These are phyloP conservation scores for Lipomyces sp. DNA, from an alignment of 805 yeast species.

Conservation along the genomic window DNA sequence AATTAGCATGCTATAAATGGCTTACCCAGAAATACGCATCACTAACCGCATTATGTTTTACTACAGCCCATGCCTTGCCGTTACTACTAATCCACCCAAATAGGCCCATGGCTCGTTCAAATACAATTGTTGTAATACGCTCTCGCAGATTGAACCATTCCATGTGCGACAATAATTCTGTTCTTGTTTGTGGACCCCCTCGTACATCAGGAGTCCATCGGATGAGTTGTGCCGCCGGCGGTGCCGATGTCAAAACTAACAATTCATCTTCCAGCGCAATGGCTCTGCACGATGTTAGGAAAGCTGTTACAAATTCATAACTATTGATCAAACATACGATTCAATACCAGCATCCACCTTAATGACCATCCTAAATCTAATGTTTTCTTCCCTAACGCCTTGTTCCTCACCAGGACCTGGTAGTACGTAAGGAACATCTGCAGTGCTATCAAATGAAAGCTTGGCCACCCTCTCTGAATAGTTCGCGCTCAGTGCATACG, in stretches of 20 bases:
- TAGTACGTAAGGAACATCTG: slow-evolving; percentile 31
- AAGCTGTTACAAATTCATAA: neutral
- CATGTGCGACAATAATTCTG: slow-evolving; percentile 38
- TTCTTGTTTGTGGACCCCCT: slow-evolving; percentile 36
- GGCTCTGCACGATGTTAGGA: slow-evolving; percentile 21
- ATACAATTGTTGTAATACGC: slow-evolving; percentile 33
- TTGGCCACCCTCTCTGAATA: slow-evolving; percentile 17
- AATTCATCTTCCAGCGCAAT: slow-evolving; percentile 36
- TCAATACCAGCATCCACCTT: slow-evolving; percentile 44
- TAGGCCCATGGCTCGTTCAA: slow-evolving; percentile 45
- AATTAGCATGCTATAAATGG: neutral
- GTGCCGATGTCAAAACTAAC: slow-evolving; percentile 31
- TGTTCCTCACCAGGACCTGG: slow-evolving; percentile 51
- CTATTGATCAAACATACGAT: slow-evolving; percentile 30
- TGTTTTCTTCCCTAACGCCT: slow-evolving; percentile 46
- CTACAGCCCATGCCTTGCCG: slow-evolving; percentile 41
- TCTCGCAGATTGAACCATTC: slow-evolving; percentile 39
- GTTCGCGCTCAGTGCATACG: slow-evolving; percentile 29
- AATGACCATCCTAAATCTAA: slow-evolving; percentile 41
- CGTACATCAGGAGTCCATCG: slow-evolving; percentile 33
- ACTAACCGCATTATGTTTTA: slow-evolving; percentile 11
- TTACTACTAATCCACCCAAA: slow-evolving; percentile 40
- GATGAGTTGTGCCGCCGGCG: slow-evolving; percentile 37
- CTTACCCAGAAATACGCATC: neutral
- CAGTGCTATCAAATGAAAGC: slow-evolving; percentile 22